These are phyloP conservation scores for Saksenaea oblongispora DNA, from an alignment of 371 early-diverging fungal species.

Conservation along the genomic window DNA sequence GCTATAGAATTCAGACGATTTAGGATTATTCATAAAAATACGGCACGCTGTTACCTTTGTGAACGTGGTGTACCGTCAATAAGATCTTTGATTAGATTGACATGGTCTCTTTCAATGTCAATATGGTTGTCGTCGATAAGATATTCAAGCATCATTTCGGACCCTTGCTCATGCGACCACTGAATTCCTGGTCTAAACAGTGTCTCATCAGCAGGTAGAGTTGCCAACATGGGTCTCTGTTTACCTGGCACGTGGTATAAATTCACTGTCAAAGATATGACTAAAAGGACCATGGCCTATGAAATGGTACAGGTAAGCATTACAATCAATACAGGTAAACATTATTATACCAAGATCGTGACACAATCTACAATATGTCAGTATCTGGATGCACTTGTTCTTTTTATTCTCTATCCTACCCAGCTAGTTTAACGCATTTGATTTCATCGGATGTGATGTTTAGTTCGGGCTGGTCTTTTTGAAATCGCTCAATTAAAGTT, in stretches of 20 bases:
- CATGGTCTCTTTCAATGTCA: constrained; percentile 66
- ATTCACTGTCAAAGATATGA: constrained; percentile 90
- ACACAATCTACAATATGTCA: constrained; percentile 54
- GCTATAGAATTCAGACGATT: constrained; percentile 1
- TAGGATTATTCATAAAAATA: not conserved
- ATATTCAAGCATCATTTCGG: constrained; percentile 88
- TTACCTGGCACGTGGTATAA: constrained; percentile 71
- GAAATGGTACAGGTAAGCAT: not conserved
- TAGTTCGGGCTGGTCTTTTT: constrained; percentile 79
- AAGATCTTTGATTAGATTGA: constrained; percentile 83
- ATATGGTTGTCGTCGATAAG: constrained; percentile 82
- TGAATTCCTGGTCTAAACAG: constrained; percentile 52
- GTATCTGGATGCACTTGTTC: not conserved
- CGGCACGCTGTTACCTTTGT: constrained; percentile 18
- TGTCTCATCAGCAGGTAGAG: not conserved
- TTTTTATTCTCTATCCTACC: constrained; percentile 35
- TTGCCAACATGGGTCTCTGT: not conserved
- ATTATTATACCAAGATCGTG: constrained; percentile 85
- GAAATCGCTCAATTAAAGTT: constrained; percentile 69
- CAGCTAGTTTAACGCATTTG: constrained; percentile 88
- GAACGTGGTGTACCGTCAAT: constrained; percentile 73
- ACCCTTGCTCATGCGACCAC: constrained; percentile 92
- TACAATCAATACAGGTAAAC: not conserved
- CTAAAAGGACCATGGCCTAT: constrained; percentile 92
- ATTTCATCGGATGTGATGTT: constrained; percentile 78